Evolutionary conservation across 2,329 filamentous ascomycete genomes (phyloP).

Genomic region (Fusarium decemcellulare): DNA sequence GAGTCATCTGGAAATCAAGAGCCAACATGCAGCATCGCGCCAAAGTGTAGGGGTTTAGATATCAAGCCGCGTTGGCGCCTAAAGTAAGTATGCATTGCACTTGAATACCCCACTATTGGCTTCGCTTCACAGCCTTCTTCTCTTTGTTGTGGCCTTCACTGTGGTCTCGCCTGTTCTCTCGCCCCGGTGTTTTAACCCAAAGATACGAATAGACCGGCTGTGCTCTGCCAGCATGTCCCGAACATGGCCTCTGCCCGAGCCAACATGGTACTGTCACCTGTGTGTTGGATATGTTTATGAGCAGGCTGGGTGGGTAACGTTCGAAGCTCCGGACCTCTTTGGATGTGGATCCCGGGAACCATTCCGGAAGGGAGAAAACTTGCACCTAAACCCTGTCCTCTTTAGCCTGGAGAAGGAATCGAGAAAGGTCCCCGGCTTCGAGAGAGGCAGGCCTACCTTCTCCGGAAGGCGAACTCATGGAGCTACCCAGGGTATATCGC

Average conservation of each 20-base stretch:
- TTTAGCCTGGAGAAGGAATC: constrained; percentile 33
- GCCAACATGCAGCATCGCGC: constrained; percentile 36
- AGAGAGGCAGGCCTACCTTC: constrained; percentile 27
- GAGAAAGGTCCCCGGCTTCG: constrained; percentile 32
- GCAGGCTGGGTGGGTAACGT: constrained; percentile 16
- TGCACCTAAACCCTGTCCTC: constrained; percentile 21
- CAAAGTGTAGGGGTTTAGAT: constrained; percentile 27
- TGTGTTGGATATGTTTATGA: constrained; percentile 5
- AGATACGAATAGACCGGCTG: constrained; percentile 5
- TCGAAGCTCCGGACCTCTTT: constrained; percentile 9
- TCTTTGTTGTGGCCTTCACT: not conserved
- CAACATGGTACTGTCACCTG: not conserved
- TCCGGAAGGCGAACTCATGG: constrained; percentile 35
- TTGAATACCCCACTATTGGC: constrained; percentile 3
- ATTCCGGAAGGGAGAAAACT: constrained; percentile 23
- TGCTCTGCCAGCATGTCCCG: not conserved
- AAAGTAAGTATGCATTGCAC: constrained; percentile 44
- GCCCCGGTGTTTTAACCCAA: not conserved
- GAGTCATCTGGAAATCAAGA: constrained; percentile 28
- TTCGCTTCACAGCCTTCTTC: constrained; percentile 6
- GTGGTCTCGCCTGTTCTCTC: not conserved
- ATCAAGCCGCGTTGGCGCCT: constrained; percentile 41
- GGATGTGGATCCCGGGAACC: constrained; percentile 24
- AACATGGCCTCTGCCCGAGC: constrained; percentile 3
- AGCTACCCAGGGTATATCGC: constrained; percentile 17